These are phyloP conservation scores for Starmerella powellii DNA, from an alignment of 805 yeast genomes.

Conservation along the genomic window DNA sequence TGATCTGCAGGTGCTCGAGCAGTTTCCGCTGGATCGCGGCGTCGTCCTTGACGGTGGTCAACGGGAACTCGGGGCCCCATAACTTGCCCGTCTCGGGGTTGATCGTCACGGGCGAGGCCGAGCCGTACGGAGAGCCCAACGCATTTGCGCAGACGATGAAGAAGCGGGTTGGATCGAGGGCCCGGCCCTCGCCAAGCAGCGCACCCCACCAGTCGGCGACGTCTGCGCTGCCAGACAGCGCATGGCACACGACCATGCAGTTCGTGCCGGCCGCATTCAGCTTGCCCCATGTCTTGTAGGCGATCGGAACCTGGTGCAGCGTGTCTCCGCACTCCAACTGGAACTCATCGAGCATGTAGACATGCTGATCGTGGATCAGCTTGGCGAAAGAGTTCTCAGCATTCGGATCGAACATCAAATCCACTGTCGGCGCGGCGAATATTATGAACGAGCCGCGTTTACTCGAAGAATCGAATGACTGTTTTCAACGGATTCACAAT, in stretches of 20 bases:
- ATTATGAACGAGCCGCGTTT: too few relatives aligned
- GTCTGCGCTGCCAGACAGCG: slow-evolving; percentile 89
- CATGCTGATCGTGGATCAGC: slow-evolving; percentile 64
- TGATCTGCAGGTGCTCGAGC: slow-evolving; percentile 56
- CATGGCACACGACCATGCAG: slow-evolving; percentile 86
- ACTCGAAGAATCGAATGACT: too few relatives aligned
- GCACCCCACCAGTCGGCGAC: slow-evolving; percentile 99
- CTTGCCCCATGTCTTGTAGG: slow-evolving; percentile 92
- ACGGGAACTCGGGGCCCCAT: slow-evolving; percentile 92
- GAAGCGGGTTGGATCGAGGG: slow-evolving; percentile 82
- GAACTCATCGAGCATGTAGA: slow-evolving; percentile 63
- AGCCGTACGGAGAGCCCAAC: slow-evolving; percentile 94
- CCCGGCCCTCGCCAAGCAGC: slow-evolving; percentile 65
- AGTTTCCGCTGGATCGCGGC: slow-evolving; percentile 65
- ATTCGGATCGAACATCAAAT: slow-evolving; percentile 18
- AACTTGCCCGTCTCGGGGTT: slow-evolving; percentile 65
- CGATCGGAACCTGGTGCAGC: slow-evolving; percentile 68
- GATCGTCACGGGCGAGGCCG: slow-evolving; percentile 79
- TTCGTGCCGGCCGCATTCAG: slow-evolving; percentile 59
- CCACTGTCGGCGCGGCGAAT: too few relatives aligned
- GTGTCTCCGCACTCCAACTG: slow-evolving; percentile 59
- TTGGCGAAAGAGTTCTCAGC: slow-evolving; percentile 51
- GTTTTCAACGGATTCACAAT: too few relatives aligned
- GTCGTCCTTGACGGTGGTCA: slow-evolving; percentile 89
- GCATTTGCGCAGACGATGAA: slow-evolving; percentile 81